phyloP scores from a whole-genome alignment of 2,329 filamentous ascomycete species.

The Sordariomycetes sp. region DNA sequence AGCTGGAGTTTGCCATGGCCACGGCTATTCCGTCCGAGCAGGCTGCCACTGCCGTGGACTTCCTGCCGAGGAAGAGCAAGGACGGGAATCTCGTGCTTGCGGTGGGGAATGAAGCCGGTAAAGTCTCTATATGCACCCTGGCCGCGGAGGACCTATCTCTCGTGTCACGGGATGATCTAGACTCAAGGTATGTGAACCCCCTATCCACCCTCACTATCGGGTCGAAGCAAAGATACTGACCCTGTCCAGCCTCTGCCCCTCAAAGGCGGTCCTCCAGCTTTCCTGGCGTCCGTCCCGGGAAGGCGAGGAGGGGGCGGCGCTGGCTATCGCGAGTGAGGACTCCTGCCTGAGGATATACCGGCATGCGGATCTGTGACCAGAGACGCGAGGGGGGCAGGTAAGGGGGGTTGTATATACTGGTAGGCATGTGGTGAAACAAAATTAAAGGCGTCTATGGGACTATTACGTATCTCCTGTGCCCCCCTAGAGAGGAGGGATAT shows the following conservation, averaged over 20 bases:
- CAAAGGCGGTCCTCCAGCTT: slow-evolving; percentile 56
- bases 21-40: slow-evolving; percentile 41
- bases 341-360: slow-evolving; percentile 48
- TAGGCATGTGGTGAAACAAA: not conserved
- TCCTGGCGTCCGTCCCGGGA: slow-evolving; percentile 49
- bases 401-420: not conserved
- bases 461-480: not conserved
- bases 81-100: slow-evolving; percentile 31
- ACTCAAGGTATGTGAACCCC: not conserved
- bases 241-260: slow-evolving; percentile 37
- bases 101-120: slow-evolving; percentile 46
- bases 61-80: slow-evolving; percentile 27
- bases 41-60: slow-evolving; percentile 63
- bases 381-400: not conserved
- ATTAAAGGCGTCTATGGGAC: not conserved
- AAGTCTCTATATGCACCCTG: slow-evolving; percentile 15
- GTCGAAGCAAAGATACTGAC: not conserved
- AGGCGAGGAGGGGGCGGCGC: slow-evolving; percentile 20
- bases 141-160: not conserved
- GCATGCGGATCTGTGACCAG: slow-evolving; percentile 15
- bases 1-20: slow-evolving; percentile 36
- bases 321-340: slow-evolving; percentile 51
- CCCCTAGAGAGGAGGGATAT: not conserved
- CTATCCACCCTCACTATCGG: not conserved
- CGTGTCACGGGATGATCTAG: not conserved